phyloP scores from a whole-genome alignment of 164 flowering plant species.

The Berberis vulgaris region DNA sequence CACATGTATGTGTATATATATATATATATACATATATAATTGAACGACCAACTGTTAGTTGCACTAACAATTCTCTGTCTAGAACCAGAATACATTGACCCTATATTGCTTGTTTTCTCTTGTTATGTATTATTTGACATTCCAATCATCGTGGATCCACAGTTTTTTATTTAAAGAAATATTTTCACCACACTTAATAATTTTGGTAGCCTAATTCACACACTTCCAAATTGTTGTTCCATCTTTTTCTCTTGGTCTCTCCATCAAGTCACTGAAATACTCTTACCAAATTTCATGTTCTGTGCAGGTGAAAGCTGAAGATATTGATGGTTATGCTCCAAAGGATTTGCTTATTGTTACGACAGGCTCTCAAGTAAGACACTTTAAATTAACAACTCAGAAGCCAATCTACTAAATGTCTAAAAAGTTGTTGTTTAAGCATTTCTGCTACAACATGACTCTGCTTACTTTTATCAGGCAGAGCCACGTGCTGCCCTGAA shows the following conservation, averaged over 20 bases:
- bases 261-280: not conserved
- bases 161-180: too few species aligned
- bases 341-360: slow-evolving; percentile 93
- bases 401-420: not conserved
- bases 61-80: too few species aligned
- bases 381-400: slow-evolving; percentile 3
- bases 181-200: too few species aligned
- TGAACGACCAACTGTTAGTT: too few species aligned
- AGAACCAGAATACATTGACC: too few species aligned
- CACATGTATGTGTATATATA: too few species aligned
- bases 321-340: slow-evolving; percentile 90
- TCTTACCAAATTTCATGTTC: not conserved
- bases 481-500: slow-evolving; percentile 98
- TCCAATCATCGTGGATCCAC: too few species aligned
- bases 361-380: slow-evolving; percentile 96
- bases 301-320: slow-evolving; percentile 87
- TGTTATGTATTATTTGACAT: too few species aligned
- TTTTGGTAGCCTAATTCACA: too few species aligned
- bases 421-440: not conserved
- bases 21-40: too few species aligned
- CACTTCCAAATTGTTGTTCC: too few species aligned
- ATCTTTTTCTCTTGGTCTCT: not conserved
- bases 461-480: slow-evolving; percentile 63
- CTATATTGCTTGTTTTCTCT: too few species aligned
- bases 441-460: slow-evolving; percentile 21